These are phyloP conservation scores for Lactifluus volemus DNA, from an alignment of 768 basidiomycete species.

Conservation along the genomic window DNA sequence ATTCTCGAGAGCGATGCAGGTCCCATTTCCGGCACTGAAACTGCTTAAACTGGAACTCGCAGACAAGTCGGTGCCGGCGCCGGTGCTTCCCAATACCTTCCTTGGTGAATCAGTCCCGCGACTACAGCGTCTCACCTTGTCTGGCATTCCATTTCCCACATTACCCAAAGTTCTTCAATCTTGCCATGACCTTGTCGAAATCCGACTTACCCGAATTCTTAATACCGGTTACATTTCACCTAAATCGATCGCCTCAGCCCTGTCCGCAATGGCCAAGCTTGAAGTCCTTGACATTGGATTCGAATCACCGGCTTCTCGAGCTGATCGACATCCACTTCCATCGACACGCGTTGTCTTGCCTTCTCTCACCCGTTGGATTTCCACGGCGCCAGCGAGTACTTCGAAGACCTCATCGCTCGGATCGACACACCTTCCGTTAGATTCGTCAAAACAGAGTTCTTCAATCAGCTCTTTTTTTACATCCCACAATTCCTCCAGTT, in stretches of 20 bases:
- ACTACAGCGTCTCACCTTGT: not conserved
- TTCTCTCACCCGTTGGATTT: not conserved
- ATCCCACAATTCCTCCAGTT: not conserved
- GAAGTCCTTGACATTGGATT: not conserved
- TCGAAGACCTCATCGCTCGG: not conserved
- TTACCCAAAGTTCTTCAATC: not conserved
- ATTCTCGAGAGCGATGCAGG: not conserved
- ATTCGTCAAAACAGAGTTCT: not conserved
- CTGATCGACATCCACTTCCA: not conserved
- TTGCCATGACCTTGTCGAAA: not conserved
- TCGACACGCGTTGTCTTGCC: not conserved
- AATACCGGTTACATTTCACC: not conserved
- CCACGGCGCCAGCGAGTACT: not conserved
- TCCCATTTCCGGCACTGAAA: not conserved
- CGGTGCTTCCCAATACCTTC: not conserved
- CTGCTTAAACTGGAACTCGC: not conserved
- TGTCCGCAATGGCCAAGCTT: not conserved
- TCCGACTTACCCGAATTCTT: not conserved
- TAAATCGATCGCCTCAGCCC: not conserved
- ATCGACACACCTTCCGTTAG: not conserved
- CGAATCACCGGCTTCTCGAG: not conserved
- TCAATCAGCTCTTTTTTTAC: not conserved
- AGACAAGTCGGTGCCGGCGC: not conserved
- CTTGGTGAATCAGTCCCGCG: not conserved
- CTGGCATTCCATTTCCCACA: not conserved